Conservation (phyloP, 1,284 basidiomycete genomes). For the Fistulinella staudtii region DNA sequence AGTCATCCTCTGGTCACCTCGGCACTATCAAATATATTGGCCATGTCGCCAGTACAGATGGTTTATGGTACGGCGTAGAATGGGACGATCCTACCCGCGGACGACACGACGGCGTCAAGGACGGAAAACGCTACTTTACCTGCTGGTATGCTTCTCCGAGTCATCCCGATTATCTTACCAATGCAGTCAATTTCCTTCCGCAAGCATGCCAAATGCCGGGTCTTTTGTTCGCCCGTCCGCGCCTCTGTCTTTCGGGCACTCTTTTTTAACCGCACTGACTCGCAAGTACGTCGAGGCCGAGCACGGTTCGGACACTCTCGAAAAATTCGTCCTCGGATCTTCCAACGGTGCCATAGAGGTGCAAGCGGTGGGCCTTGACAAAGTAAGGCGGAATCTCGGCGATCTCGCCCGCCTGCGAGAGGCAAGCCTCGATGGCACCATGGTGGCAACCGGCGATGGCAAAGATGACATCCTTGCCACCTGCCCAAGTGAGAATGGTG, state of each 20-base stretch:
- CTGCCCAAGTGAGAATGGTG: conserved; percentile 62
- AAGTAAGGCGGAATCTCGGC: conserved; percentile 68
- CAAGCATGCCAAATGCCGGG: conserved; percentile 53
- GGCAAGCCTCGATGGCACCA: conserved; percentile 72
- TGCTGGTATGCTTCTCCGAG: conserved; percentile 69
- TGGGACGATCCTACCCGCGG: conserved; percentile 87
- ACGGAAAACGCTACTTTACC: conserved; percentile 75
- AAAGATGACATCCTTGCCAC: conserved; percentile 52
- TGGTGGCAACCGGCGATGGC: conserved; percentile 55
- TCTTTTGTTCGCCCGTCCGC: conserved; percentile 71
- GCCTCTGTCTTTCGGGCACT: conserved; percentile 55
- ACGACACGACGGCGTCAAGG: conserved; percentile 83
- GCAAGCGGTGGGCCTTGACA: conserved; percentile 80
- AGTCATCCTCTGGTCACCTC: conserved; percentile 41
- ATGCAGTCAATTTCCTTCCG: conserved; percentile 11
- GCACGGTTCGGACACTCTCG: conserved; percentile 48
- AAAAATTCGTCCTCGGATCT: conserved; percentile 73
- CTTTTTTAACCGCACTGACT: conserved; percentile 73
- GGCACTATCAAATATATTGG: conserved; percentile 77
- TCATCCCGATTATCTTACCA: conserved; percentile 1
- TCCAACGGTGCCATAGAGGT: conserved; percentile 81
- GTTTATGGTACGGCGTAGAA: conserved; percentile 89
- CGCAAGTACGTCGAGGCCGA: conserved; percentile 71
- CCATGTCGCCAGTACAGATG: conserved; percentile 58
- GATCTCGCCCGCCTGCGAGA: conserved; percentile 67